Evolutionary conservation across 495 filamentous ascomycete species (phyloP).

Genomic region (Xeromyces bisporus): DNA sequence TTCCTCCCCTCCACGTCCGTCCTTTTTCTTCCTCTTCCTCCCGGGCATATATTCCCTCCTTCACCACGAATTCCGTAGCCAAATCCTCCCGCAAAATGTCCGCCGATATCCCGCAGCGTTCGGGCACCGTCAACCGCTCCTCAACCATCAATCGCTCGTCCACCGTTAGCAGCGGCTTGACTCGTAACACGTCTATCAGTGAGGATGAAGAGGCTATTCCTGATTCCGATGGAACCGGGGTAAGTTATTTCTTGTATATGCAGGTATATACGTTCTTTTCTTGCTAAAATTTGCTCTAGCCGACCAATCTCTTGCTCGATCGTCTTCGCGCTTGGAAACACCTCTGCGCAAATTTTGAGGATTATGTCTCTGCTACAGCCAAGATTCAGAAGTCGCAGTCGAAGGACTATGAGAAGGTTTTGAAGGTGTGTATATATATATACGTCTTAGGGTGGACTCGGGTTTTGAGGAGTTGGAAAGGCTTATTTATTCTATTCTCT

Average conservation of each 20-base stretch:
- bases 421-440: constrained; percentile 57
- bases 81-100: constrained; percentile 23
- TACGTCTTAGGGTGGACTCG: too few species aligned
- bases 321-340: constrained; percentile 92
- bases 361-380: constrained; percentile 68
- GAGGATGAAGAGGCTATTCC: constrained; percentile 57
- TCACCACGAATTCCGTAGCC: constrained; percentile 1
- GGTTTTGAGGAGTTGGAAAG: too few species aligned
- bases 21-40: too few species aligned
- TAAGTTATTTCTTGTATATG: constrained; percentile 12
- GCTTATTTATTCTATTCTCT: too few species aligned
- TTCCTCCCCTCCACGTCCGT: neutral
- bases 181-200: constrained; percentile 6
- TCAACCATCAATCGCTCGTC: too few species aligned
- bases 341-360: constrained; percentile 74
- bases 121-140: constrained; percentile 25
- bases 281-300: constrained; percentile 24
- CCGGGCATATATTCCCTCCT: too few species aligned
- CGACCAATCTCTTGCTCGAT: constrained; percentile 62
- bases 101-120: constrained; percentile 37
- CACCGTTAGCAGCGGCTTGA: constrained; percentile 18
- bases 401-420: constrained; percentile 88
- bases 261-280: neutral
- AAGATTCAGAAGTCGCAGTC: constrained; percentile 68
- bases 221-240: constrained; percentile 62